A percentile compares a stretch with the other conserved stretches of the same genome.
Conservation (phyloP, 371 early-diverging fungal genomes). For the Mortierella sp. region DNA sequence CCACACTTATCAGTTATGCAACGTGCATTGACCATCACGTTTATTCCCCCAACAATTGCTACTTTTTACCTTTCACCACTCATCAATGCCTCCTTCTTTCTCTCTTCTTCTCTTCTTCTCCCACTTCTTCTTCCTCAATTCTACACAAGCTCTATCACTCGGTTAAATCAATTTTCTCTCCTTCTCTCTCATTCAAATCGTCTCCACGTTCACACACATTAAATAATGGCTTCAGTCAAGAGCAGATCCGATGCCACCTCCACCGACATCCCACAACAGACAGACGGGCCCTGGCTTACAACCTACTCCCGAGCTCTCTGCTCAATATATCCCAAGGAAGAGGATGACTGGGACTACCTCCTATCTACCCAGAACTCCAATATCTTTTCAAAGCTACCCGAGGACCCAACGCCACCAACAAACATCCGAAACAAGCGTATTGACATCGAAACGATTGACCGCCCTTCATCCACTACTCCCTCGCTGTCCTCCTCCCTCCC, state of each 20-base stretch:
- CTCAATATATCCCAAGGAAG: constrained; percentile 49
- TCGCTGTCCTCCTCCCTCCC: constrained; percentile 9
- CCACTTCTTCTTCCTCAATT: not conserved
- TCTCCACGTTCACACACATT: not conserved
- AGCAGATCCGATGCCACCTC: constrained; percentile 26
- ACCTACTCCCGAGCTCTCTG: constrained; percentile 45
- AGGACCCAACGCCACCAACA: not conserved
- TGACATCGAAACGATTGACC: not conserved
- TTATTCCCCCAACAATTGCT: not conserved
- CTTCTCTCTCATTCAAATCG: not conserved
- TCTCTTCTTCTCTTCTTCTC: constrained; percentile 3
- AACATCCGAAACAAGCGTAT: not conserved
- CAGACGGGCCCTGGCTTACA: constrained; percentile 29
- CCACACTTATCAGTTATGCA: constrained; percentile 20
- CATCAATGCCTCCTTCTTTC: not conserved
- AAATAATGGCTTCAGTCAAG: constrained; percentile 23
- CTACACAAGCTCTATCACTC: too few species aligned
- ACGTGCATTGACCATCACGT: constrained; percentile 16
- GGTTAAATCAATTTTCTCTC: too few species aligned
- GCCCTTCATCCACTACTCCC: constrained; percentile 1
- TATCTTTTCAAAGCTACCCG: constrained; percentile 16
- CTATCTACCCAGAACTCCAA: constrained; percentile 29
- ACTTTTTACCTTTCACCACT: not conserved
- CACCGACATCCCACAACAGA: constrained; percentile 2
- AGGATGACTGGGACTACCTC: constrained; percentile 44